A percentile compares a stretch with the other conserved stretches of the same genome.
Conservation (phyloP, 2,329 filamentous ascomycete species). For the Colletotrichum sp. region DNA sequence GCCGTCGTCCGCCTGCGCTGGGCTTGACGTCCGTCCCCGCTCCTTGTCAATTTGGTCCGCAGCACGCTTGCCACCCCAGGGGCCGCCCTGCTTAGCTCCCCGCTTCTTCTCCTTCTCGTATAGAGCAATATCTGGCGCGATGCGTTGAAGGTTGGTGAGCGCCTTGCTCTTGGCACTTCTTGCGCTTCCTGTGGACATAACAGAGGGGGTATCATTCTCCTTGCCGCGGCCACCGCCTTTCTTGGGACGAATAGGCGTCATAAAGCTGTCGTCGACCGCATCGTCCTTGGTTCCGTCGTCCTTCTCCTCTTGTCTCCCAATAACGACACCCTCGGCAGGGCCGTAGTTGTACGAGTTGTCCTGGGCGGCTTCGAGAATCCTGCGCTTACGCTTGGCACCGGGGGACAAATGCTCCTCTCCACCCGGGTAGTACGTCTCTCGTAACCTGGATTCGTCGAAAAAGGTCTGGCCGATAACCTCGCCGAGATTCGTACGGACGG, state of each 20-base stretch:
- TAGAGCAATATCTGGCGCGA: constrained; percentile 84
- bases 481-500: constrained; percentile 85
- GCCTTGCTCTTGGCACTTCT: constrained; percentile 91
- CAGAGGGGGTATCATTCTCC: constrained; percentile 83
- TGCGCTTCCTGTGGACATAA: constrained; percentile 66
- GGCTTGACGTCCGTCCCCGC: constrained; percentile 19
- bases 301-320: constrained; percentile 43
- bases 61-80: constrained; percentile 69
- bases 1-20: constrained; percentile 25
- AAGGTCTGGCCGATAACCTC: constrained; percentile 92
- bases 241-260: constrained; percentile 59
- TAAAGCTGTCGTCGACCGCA: constrained; percentile 35
- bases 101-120: constrained; percentile 96
- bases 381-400: constrained; percentile 52
- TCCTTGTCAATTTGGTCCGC: constrained; percentile 61
- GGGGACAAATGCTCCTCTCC: constrained; percentile 50
- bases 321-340: constrained; percentile 51
- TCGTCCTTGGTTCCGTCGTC: constrained; percentile 45
- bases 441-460: constrained; percentile 68
- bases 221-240: constrained; percentile 66
- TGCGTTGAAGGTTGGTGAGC: constrained; percentile 73
- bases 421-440: constrained; percentile 74
- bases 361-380: constrained; percentile 53
- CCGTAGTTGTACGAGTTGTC: constrained; percentile 55
- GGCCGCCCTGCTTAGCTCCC: constrained; percentile 47